Evolutionary conservation across 2,329 filamentous ascomycete genomes (phyloP), one percentile per base, ranked within the genome.

Genomic region (Pyrenochaeta sp.): DNA sequence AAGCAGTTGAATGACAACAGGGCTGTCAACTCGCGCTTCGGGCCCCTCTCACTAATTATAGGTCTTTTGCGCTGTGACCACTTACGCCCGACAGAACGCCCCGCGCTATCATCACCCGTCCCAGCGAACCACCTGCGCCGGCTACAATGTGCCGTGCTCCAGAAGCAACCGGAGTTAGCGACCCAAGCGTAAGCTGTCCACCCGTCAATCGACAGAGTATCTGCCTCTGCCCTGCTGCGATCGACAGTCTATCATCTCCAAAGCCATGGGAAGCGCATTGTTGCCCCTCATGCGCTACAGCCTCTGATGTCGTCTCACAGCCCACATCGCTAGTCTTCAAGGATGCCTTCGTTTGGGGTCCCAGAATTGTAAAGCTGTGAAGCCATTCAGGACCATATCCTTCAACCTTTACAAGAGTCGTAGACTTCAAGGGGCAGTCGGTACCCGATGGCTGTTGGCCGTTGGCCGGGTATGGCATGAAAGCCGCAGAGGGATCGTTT

Each of bases 271-370:
- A 63, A 56, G 54, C 51, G 43, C 54, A 47, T 49, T 45, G 45
- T 49, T 49, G 59, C 55, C 60, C 52, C 58, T 64, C 63, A 61
- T 57, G 58, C 54, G 56, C 58, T 55, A 51, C 61, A 56, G 62
- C 62, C 58, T 69, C 54, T 67, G 59, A 63, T 69, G 60, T 60
- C 56, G 63, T 66, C 69, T 70, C 60, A 68, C 66, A 32, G 50
- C 49, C 49, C 31, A 52, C 50, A 29, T 31, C 33, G 40, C 49
- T 55, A 46, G 51, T 18, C 35, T 42, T 23, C 11, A 32, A 40
- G 20, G 41, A 51, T 54, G 56, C 50, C 56, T 62, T 45, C 42
- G 36, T 44, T 40, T 40, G 50, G 47, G 46, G 44, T 39, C 14
- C 54, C 50, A 50, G 20, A 35, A 33, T 45, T 40, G 37, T 23